Percentiles rank a stretch among this genome's conserved stretches.
Evolutionary conservation across 768 basidiomycete genomes (phyloP).

Genomic region (Kwoniella sp.): DNA sequence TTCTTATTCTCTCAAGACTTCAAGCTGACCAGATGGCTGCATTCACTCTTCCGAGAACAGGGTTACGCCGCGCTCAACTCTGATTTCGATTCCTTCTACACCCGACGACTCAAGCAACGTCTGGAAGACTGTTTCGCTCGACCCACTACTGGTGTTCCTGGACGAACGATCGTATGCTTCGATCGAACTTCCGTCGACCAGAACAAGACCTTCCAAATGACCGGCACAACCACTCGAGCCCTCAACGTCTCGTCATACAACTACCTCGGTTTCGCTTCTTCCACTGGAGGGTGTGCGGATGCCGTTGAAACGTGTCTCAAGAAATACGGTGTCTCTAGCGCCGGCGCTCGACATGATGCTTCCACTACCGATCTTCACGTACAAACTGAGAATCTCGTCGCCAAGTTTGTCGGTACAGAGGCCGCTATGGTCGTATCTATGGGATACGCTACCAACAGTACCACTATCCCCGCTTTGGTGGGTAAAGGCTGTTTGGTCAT

Average conservation of each 20-base stretch:
- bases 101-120: constrained; percentile 87
- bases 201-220: constrained; percentile 71
- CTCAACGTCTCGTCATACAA: constrained; percentile 99
- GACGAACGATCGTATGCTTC: constrained; percentile 81
- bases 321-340: constrained; percentile 76
- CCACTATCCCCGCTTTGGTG: constrained; percentile 86
- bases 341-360: constrained; percentile 76
- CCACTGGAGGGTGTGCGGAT: constrained; percentile 88
- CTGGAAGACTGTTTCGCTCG: constrained; percentile 94
- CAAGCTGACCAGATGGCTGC: background rate
- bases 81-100: constrained; percentile 99
- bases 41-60: constrained; percentile 59
- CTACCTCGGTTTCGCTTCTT: constrained; percentile 97
- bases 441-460: constrained; percentile 61
- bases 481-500: constrained; percentile 90
- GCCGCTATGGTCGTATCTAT: constrained; percentile 87
- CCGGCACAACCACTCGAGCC: constrained; percentile 76
- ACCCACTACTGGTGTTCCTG: constrained; percentile 91
- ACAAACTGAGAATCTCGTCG: constrained; percentile 79
- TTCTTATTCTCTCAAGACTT: too few relatives aligned
- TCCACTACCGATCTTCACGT: constrained; percentile 84
- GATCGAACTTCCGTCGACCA: constrained; percentile 82
- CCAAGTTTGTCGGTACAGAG: constrained; percentile 85
- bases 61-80: constrained; percentile 96
- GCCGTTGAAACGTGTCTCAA: constrained; percentile 81